Conservation (phyloP, 306 rosid genomes). For the Sophora flavescens region DNA sequence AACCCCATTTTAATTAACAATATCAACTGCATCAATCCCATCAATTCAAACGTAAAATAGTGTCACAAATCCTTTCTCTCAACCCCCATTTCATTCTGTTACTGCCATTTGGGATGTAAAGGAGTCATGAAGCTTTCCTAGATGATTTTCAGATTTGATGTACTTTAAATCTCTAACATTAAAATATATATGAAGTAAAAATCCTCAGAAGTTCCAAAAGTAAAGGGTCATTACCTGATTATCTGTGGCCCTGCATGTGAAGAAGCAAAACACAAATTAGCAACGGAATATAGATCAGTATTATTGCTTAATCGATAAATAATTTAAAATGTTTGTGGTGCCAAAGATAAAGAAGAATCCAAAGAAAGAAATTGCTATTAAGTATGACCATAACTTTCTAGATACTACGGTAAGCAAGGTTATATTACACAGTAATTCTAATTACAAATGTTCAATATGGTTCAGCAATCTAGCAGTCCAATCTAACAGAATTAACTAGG, state of each 20-base stretch:
- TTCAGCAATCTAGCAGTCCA: slow-evolving; percentile 22
- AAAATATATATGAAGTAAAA: slow-evolving; percentile 16
- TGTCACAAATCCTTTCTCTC: background rate
- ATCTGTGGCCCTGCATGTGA: slow-evolving; percentile 89
- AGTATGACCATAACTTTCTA: slow-evolving; percentile 18
- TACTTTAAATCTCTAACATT: background rate
- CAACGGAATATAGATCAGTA: slow-evolving; percentile 33
- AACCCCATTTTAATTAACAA: slow-evolving; percentile 28
- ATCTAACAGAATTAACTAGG: background rate
- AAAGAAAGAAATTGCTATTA: background rate
- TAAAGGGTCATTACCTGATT: slow-evolving; percentile 73
- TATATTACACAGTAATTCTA: slow-evolving; percentile 3
- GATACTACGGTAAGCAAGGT: slow-evolving; percentile 5
- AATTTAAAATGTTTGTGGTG: background rate
- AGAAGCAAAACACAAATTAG: slow-evolving; percentile 43
- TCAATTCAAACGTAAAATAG: slow-evolving; percentile 13
- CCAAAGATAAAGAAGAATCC: slow-evolving; percentile 24
- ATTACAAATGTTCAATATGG: slow-evolving; percentile 14
- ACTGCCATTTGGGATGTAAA: slow-evolving; percentile 7
- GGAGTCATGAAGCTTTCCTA: slow-evolving; percentile 6
- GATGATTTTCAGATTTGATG: slow-evolving; percentile 22
- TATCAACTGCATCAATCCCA: slow-evolving; percentile 32
- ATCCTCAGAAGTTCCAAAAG: slow-evolving; percentile 19
- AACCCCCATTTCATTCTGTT: background rate
- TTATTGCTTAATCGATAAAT: slow-evolving; percentile 14